Evolutionary conservation across 2,329 filamentous ascomycete genomes (phyloP), one percentile per base, ranked within the genome.

Genomic region (Zopfia rhizophila): DNA sequence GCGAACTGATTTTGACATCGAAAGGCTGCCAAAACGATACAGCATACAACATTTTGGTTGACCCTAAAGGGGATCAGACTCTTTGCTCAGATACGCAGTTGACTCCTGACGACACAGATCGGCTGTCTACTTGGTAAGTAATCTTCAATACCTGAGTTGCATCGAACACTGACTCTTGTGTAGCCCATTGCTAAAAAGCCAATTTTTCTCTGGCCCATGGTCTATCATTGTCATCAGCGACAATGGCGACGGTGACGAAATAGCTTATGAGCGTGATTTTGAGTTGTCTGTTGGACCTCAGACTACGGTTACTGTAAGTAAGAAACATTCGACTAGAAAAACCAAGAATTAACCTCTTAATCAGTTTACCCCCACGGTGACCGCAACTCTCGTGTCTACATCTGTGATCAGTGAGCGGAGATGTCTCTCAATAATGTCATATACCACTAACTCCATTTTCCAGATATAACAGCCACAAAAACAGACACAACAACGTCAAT

Each of bases 221-320:
- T 72, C 70, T 11, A 47, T 76, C 19, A 36, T 76, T 17, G 60
- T 75, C 42, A 64, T 76, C 28, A 72, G 68, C 48, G 74, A 75
- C 62, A 74, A 74, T 42, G 73, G 73, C 38, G 68, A 66, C 29
- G 67, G 56, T 10, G 61, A 59, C 10, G 68, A 72, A 8, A 70
- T 75, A 23, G 72, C 66, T 13, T 74, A 68, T 53, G 55, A 75
- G 54, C 63, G 73, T 49, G 71, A 75, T 42, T 75, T 76, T 49
- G 55, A 39, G 8, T 58, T 76, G 3, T 61, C 53, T 14, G 73
- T 74, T 31, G 73, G 68, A 4, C 59, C 66, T 7, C 69, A 71
- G 38, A 37, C 48, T 7, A 73, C 70, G 2, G 48, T 38, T 7
- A 72, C 67, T 5, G 53, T 60, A 24, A 53, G 45, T 31, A 24